These are phyloP conservation scores for Phoenix dactylifera DNA, from an alignment of 176 grass and related monocot species.

Conservation along the genomic window DNA sequence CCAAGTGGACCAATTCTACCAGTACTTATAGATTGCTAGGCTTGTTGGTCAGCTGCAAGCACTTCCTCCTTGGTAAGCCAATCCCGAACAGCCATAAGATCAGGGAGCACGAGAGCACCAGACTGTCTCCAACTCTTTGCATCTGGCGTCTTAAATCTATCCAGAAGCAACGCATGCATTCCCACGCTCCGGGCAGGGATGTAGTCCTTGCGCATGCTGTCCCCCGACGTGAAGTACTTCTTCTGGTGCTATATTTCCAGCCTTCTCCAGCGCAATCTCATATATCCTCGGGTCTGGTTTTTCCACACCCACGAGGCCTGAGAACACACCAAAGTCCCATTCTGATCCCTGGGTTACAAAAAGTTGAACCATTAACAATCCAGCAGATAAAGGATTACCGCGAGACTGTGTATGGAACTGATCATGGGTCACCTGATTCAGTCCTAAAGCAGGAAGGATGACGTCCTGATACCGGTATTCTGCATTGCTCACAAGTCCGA, in stretches of 20 bases:
- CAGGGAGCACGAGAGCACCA: constrained; percentile 56
- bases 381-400: no score
- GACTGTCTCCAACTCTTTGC: constrained; percentile 67
- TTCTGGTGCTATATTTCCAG: constrained; percentile 46
- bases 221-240: constrained; percentile 71
- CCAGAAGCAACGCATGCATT: constrained; percentile 69
- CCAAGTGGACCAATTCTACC: no score
- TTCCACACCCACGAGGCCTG: constrained; percentile 57
- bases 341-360: constrained; percentile 25
- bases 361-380: no score
- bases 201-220: constrained; percentile 90
- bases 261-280: constrained; percentile 78
- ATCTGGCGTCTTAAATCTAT: constrained; percentile 67
- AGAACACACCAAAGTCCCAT: constrained; percentile 54
- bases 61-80: constrained; percentile 52
- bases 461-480: constrained; percentile 93
- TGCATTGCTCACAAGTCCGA: constrained; percentile 86
- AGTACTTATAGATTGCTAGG: constrained; percentile 3
- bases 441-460: constrained; percentile 68
- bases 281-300: constrained; percentile 82
- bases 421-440: constrained; percentile 30
- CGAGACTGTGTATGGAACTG: no score
- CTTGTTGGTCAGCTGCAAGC: constrained; percentile 21
- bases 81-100: constrained; percentile 38
- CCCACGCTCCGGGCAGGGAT: constrained; percentile 47